These are phyloP conservation scores for Candida germanica DNA, from an alignment of 805 yeast genomes.

Conservation along the genomic window DNA sequence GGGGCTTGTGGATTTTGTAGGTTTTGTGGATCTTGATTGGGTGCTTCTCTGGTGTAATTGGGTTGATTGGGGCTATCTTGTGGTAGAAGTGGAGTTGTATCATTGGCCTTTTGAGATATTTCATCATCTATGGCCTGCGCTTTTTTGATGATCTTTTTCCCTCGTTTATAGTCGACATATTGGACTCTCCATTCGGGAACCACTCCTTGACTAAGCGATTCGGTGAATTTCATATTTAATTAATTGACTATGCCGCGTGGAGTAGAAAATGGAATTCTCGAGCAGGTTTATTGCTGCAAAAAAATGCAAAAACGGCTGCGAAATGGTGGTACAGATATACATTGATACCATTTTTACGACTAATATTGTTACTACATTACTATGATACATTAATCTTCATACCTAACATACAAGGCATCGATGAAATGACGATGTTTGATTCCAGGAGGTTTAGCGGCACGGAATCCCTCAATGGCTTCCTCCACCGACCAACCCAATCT, in stretches of 20 bases:
- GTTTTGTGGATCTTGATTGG: background rate
- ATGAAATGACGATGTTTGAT: constrained; percentile 75
- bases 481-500: constrained; percentile 54
- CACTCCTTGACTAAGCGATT: constrained; percentile 60
- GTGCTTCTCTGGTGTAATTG: background rate
- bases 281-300: too few relatives aligned
- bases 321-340: too few relatives aligned
- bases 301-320: too few relatives aligned
- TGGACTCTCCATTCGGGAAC: constrained; percentile 88
- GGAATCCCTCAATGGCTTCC: constrained; percentile 62
- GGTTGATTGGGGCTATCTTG: constrained; percentile 1
- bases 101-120: constrained; percentile 12
- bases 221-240: constrained; percentile 67
- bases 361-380: background rate
- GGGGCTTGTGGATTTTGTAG: too few relatives aligned
- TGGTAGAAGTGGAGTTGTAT: constrained; percentile 26
- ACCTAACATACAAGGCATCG: constrained; percentile 67
- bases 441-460: constrained; percentile 61
- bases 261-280: too few relatives aligned
- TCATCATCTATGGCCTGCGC: constrained; percentile 18
- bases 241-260: too few relatives aligned
- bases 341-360: too few relatives aligned
- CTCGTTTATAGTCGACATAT: constrained; percentile 68
- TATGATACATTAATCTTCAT: constrained; percentile 28
- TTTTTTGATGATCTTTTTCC: constrained; percentile 51